Percentiles rank a stretch among this genome's conserved stretches.
Evolutionary conservation across 2,329 filamentous ascomycete species (phyloP).

Genomic region (Penicillium sp.): DNA sequence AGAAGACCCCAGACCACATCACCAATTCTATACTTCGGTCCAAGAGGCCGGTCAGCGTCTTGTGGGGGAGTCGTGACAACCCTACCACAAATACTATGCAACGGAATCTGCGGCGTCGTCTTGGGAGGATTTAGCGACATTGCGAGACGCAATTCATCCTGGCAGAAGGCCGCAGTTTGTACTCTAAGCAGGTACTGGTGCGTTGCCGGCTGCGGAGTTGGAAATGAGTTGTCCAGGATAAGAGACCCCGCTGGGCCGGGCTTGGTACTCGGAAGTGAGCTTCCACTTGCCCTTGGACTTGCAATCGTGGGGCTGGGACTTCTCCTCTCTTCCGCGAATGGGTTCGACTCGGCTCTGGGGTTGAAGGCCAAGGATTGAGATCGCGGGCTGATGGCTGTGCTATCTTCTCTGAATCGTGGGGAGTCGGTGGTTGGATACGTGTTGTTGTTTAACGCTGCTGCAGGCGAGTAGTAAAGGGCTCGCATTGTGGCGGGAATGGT

Average conservation of each 20-base stretch:
- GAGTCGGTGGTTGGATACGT: not conserved
- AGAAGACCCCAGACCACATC: constrained; percentile 43
- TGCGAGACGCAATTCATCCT: constrained; percentile 36
- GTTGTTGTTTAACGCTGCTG: not conserved
- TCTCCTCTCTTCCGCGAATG: not conserved
- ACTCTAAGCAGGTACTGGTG: constrained; percentile 45
- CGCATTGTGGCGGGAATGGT: constrained; percentile 39
- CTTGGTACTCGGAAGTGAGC: not conserved
- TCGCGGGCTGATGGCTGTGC: not conserved
- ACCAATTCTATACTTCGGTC: constrained; percentile 41
- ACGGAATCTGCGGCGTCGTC: constrained; percentile 36
- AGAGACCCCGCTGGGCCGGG: constrained; percentile 15
- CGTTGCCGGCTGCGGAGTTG: constrained; percentile 35
- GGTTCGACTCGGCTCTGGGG: not conserved
- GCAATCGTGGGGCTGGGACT: not conserved
- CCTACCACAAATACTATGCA: constrained; percentile 43
- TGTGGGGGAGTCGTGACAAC: constrained; percentile 36
- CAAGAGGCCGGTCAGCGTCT: constrained; percentile 30
- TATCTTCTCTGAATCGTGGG: not conserved
- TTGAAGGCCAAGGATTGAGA: not conserved
- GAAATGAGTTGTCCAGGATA: constrained; percentile 35
- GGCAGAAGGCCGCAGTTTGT: constrained; percentile 38
- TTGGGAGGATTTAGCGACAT: constrained; percentile 27
- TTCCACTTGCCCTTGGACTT: not conserved
- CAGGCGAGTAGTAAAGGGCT: constrained; percentile 38